A percentile compares a stretch with the other conserved stretches of the same genome.
phyloP scores from a whole-genome alignment of 2,329 filamentous ascomycete species.

The Penicillium olsonii region DNA sequence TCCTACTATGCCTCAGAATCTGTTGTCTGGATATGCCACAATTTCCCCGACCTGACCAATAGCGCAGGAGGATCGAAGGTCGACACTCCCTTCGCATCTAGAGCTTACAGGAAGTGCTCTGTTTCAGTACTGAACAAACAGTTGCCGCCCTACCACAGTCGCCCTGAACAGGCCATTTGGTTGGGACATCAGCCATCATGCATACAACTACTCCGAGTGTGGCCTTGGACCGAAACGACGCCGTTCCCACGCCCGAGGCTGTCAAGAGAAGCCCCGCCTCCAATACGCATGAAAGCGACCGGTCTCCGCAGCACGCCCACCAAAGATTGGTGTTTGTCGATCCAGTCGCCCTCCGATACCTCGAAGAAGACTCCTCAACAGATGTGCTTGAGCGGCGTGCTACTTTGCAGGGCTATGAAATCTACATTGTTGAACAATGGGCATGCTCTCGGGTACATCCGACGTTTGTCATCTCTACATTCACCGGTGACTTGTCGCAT shows the following conservation, averaged over 20 bases:
- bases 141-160: not conserved
- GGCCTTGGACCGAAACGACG: slow-evolving; percentile 28
- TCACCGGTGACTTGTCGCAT: slow-evolving; percentile 82
- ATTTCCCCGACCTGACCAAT: slow-evolving; percentile 23
- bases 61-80: slow-evolving; percentile 28
- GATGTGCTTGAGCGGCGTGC: slow-evolving; percentile 71
- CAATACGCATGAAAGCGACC: slow-evolving; percentile 16
- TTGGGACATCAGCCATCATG: slow-evolving; percentile 16
- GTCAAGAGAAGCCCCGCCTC: slow-evolving; percentile 24
- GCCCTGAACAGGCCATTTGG: not conserved
- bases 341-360: slow-evolving; percentile 68
- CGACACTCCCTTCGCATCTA: slow-evolving; percentile 23
- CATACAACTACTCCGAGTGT: slow-evolving; percentile 25
- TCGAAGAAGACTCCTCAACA: slow-evolving; percentile 81
- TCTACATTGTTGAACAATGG: slow-evolving; percentile 97
- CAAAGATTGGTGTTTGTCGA: slow-evolving; percentile 67
- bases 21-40: slow-evolving; percentile 28
- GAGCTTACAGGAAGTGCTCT: slow-evolving; percentile 20
- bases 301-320: slow-evolving; percentile 38
- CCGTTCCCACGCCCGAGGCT: slow-evolving; percentile 25
- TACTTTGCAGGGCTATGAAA: slow-evolving; percentile 78
- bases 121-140: slow-evolving; percentile 13
- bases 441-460: slow-evolving; percentile 87
- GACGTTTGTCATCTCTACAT: slow-evolving; percentile 88
- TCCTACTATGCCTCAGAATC: slow-evolving; percentile 12